Base-by-base conservation (phyloP, 2,329 filamentous ascomycete species). In the Aureobasidium vineae region DNA sequence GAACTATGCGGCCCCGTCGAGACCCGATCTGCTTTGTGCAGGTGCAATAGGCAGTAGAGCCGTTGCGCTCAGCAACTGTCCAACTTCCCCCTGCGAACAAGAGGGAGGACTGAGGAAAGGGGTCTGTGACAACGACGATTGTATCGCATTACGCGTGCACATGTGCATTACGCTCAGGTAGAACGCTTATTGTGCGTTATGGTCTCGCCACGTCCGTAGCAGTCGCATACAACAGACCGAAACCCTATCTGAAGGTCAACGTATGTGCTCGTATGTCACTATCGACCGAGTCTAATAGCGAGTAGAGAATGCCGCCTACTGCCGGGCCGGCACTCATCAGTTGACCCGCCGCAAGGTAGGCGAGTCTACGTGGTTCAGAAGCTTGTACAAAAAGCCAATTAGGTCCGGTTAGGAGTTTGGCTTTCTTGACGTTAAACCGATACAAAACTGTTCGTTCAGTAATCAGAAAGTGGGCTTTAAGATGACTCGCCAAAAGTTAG, bases 401-500 rank as follows among this genome's bases (percentile, higher is more conserved):
- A 36, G 10, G 33, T 36, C 33, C 33, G 33, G 59, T 38, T 28
- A 52, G 45, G 45, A 40, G 59, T 63, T 52, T 40, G 47, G 7
- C 45, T 63, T 50, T 63, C 21, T 28, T 52, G 43, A 49, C 43
- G 59, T 63, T 52, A 63, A 63, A 40, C 47, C 19, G 59, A 52
- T 63, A 36, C 21, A 26, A 63, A 23, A n/a, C 33, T 50, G 59
- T 63, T 63, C 45, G 59, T 63, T 52, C 45, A 63, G 33, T 63
- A 63, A 63, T 63, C 59, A 26, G 21, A 7, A 2, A 7, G 28
- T 49, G 31, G 59, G 16, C n/a, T 33, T 15, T 36, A 40, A n/a
- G 59, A 63, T 63, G 59, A 63, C 59, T 63, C 59, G 59, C 11
- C 45, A 52, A 52, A 63, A 63, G 40, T 63, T 52, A 52, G 59